phyloP scores from a whole-genome alignment of 2,329 filamentous ascomycete species.

The Lasiodiplodia hormozganensis region DNA sequence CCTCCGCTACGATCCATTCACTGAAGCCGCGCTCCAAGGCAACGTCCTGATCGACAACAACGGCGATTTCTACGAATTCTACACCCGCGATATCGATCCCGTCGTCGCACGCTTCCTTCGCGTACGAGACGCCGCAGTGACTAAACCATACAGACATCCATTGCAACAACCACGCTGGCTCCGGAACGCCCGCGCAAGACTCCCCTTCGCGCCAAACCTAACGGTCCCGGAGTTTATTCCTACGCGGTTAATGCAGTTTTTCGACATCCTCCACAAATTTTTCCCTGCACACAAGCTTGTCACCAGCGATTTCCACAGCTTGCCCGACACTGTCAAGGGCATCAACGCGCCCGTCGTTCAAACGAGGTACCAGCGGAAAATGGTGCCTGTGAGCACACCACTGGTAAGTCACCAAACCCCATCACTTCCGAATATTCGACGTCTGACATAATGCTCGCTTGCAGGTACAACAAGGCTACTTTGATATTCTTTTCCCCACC shows the following conservation, averaged over 20 bases:
- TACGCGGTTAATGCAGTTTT: constrained; percentile 95
- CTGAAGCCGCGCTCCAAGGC: constrained; percentile 84
- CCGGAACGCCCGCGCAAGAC: constrained; percentile 66
- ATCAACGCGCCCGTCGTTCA: constrained; percentile 96
- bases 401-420: constrained; percentile 66
- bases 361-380: constrained; percentile 85
- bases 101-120: constrained; percentile 82
- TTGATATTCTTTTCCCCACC: constrained; percentile 98
- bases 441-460: neutral
- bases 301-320: constrained; percentile 85
- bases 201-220: constrained; percentile 78
- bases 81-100: constrained; percentile 80
- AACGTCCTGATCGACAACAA: constrained; percentile 82
- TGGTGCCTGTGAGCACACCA: constrained; percentile 88
- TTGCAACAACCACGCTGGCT: constrained; percentile 63
- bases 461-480: constrained; percentile 96
- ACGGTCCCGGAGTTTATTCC: constrained; percentile 91
- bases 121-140: constrained; percentile 77
- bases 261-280: constrained; percentile 83
- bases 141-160: constrained; percentile 66
- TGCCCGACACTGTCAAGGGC: constrained; percentile 83
- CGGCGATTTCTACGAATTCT: constrained; percentile 96
- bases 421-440: neutral
- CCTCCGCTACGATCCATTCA: constrained; percentile 85
- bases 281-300: constrained; percentile 91